Conservation (phyloP, 1,139 yeast genomes). For the Barnettozyma hawaiiensis region DNA sequence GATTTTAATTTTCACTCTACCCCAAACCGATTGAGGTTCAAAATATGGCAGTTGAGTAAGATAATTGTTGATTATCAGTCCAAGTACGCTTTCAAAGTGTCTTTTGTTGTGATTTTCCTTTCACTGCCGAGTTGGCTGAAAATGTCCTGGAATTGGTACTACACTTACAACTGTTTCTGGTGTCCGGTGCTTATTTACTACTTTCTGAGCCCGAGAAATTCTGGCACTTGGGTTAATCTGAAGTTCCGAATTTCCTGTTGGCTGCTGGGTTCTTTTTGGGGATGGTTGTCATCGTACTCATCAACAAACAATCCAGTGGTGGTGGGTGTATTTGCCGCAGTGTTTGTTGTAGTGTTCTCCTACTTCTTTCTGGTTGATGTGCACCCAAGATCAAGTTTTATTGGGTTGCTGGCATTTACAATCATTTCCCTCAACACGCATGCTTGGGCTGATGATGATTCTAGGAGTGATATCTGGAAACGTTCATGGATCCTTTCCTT, state of each 20-base stretch:
- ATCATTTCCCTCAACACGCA: slow-evolving; percentile 33
- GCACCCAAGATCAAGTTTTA: slow-evolving; percentile 38
- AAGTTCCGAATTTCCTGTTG: slow-evolving; percentile 32
- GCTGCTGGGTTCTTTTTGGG: slow-evolving; percentile 41
- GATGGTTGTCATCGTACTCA: slow-evolving; percentile 39
- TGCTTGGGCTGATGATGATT: slow-evolving; percentile 15
- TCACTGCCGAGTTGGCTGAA: slow-evolving; percentile 40
- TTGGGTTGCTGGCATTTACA: slow-evolving; percentile 37
- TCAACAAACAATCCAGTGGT: slow-evolving; percentile 35
- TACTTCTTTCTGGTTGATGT: slow-evolving; percentile 31
- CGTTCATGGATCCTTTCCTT: slow-evolving; percentile 37
- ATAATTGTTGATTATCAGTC: slow-evolving; percentile 34
- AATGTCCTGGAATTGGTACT: slow-evolving; percentile 37
- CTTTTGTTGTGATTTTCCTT: slow-evolving; percentile 33
- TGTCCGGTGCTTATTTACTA: slow-evolving; percentile 36
- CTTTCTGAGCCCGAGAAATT: slow-evolving; percentile 36
- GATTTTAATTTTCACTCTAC: slow-evolving; percentile 36
- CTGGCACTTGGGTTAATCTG: slow-evolving; percentile 37
- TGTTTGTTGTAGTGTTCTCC: slow-evolving; percentile 32
- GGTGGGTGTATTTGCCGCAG: slow-evolving; percentile 35
- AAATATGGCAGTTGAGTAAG: slow-evolving; percentile 34
- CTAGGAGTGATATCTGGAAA: slow-evolving; percentile 29
- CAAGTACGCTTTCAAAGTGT: slow-evolving; percentile 38
- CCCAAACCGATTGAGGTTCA: slow-evolving; percentile 29
- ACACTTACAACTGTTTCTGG: slow-evolving; percentile 38